Percentiles rank a stretch among this genome's conserved stretches.
These are phyloP conservation scores for Claviceps africana DNA, from an alignment of 2,329 filamentous ascomycete species.

Conservation along the genomic window DNA sequence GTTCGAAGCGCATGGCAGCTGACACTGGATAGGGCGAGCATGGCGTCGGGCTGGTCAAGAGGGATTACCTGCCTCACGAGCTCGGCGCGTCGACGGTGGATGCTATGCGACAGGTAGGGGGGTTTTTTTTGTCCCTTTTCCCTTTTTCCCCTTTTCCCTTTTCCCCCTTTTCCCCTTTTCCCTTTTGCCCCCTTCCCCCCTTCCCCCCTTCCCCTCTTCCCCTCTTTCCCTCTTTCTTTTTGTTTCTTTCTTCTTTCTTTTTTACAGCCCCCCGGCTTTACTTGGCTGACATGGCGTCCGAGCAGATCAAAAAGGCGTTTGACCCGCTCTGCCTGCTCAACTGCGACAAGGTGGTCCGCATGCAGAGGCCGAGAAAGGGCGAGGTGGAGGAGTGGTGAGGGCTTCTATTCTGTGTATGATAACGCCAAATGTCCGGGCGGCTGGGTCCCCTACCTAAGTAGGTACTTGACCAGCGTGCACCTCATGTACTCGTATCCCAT, in stretches of 20 bases:
- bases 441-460: background rate
- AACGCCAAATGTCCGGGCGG: background rate
- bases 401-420: background rate
- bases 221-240: background rate
- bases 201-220: background rate
- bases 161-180: background rate
- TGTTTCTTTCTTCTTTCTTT: background rate
- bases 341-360: conserved; percentile 53
- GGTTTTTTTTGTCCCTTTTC: conserved; percentile 12
- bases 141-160: no score
- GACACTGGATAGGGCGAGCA: conserved; percentile 50
- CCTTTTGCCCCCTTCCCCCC: background rate
- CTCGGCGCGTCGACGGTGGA: conserved; percentile 62
- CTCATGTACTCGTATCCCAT: background rate
- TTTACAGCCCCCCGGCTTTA: background rate
- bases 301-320: conserved; percentile 62
- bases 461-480: no score
- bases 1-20: background rate
- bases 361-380: conserved; percentile 33
- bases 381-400: conserved; percentile 31
- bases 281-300: background rate
- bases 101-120: conserved; percentile 67
- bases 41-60: conserved; percentile 70
- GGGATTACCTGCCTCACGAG: conserved; percentile 70
- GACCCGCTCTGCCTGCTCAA: conserved; percentile 61